These are phyloP conservation scores for Aspergillus neotritici DNA, from an alignment of 2,329 filamentous ascomycete genomes.

Conservation along the genomic window DNA sequence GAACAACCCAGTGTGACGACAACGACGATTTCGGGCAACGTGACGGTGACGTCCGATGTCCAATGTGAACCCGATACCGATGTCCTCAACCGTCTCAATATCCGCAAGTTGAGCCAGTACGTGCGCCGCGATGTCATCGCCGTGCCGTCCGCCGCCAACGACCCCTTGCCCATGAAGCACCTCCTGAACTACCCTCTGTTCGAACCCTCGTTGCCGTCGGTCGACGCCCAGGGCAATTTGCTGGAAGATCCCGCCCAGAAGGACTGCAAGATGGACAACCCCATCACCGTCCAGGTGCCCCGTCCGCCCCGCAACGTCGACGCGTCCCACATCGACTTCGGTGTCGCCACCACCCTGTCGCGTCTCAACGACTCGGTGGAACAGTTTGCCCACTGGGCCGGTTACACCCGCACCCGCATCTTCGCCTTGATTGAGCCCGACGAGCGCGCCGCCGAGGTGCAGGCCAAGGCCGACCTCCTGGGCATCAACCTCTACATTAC, in stretches of 20 bases:
- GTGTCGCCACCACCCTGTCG: conserved; percentile 50
- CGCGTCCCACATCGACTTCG: conserved; percentile 51
- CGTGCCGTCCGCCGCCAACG: conserved; percentile 17
- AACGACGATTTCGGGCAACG: conserved; percentile 18
- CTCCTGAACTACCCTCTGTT: conserved; percentile 23
- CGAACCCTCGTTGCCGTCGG: conserved; percentile 5
- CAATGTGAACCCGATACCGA: conserved; percentile 25
- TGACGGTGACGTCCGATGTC: conserved; percentile 26
- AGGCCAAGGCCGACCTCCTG: conserved; percentile 31
- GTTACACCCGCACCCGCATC: conserved; percentile 47
- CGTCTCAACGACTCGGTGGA: conserved; percentile 49
- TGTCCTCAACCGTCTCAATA: conserved; percentile 18
- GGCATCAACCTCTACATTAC: conserved; percentile 40
- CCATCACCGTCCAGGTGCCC: conserved; percentile 46
- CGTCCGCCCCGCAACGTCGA: conserved; percentile 40
- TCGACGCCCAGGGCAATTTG: neutral
- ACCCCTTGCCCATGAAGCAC: conserved; percentile 23
- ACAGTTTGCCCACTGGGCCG: conserved; percentile 53
- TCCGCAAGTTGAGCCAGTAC: conserved; percentile 25
- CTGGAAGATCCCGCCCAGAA: conserved; percentile 17
- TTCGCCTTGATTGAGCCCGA: conserved; percentile 48
- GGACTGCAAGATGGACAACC: conserved; percentile 39
- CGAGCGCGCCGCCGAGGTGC: conserved; percentile 23
- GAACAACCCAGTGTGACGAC: conserved; percentile 12
- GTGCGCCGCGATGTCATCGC: conserved; percentile 28